These are phyloP conservation scores for Malassezia globosa DNA, from an alignment of 1,284 basidiomycete species.

Conservation along the genomic window DNA sequence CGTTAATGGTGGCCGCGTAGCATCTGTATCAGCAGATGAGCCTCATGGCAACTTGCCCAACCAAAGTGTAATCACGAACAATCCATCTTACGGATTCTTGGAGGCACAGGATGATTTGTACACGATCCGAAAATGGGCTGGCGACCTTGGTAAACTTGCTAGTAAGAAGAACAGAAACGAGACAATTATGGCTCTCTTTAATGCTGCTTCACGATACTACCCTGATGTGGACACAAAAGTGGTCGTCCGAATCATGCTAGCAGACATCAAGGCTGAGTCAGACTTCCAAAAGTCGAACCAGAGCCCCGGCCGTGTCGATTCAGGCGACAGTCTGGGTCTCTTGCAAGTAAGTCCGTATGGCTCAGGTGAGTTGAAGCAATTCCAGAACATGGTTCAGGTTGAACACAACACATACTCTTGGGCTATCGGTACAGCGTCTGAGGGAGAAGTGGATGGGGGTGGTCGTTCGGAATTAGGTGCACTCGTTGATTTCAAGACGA, in stretches of 20 bases:
- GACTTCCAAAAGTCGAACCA: slow-evolving; percentile 26
- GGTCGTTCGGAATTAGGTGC: slow-evolving; percentile 20
- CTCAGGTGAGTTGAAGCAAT: slow-evolving; percentile 26
- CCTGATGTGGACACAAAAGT: slow-evolving; percentile 35
- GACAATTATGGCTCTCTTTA: slow-evolving; percentile 35
- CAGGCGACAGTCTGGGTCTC: slow-evolving; percentile 33
- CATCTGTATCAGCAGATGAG: slow-evolving; percentile 3
- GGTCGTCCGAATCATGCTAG: slow-evolving; percentile 31
- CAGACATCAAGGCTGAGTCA: slow-evolving; percentile 43
- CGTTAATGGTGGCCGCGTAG: slow-evolving; percentile 1
- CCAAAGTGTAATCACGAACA: slow-evolving; percentile 25
- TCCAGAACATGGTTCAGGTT: slow-evolving; percentile 25
- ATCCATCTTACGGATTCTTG: slow-evolving; percentile 25
- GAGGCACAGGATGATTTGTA: slow-evolving; percentile 33
- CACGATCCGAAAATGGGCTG: slow-evolving; percentile 37
- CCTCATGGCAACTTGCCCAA: slow-evolving; percentile 15
- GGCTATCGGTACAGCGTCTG: slow-evolving; percentile 13
- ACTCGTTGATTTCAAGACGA: slow-evolving; percentile 32
- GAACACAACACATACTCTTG: slow-evolving; percentile 26
- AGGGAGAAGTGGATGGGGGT: slow-evolving; percentile 11
- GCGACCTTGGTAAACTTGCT: slow-evolving; percentile 25
- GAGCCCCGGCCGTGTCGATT: slow-evolving; percentile 31
- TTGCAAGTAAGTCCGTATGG: slow-evolving; percentile 37
- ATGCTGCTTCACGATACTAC: slow-evolving; percentile 38
- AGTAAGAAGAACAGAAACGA: slow-evolving; percentile 28